Percentiles rank a stretch among this genome's conserved stretches.
phyloP scores from a whole-genome alignment of 768 basidiomycete species.

The Podaxis pistillaris region DNA sequence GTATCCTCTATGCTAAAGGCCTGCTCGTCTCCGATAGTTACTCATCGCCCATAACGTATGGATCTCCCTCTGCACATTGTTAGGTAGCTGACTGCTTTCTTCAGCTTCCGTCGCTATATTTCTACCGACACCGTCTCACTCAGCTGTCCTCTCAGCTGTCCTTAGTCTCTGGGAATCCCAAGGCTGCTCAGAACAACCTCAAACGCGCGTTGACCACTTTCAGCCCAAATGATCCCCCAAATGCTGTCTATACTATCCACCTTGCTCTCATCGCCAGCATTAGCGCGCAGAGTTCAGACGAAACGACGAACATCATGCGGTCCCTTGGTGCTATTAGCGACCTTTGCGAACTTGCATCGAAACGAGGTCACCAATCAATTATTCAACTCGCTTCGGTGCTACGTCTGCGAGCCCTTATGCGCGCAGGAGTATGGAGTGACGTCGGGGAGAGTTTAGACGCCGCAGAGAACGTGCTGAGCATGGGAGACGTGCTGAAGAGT shows the following conservation, averaged over 20 bases:
- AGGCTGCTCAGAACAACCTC: constrained; percentile 59
- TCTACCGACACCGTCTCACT: constrained; percentile 57
- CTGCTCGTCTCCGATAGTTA: constrained; percentile 30
- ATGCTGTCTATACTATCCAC: constrained; percentile 52
- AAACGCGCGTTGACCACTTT: constrained; percentile 49
- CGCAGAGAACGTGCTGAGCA: constrained; percentile 40
- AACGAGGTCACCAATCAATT: constrained; percentile 35
- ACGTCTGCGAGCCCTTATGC: constrained; percentile 53
- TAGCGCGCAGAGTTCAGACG: constrained; percentile 16
- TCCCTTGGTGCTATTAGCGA: constrained; percentile 33
- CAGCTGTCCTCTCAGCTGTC: constrained; percentile 63
- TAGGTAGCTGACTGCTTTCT: constrained; percentile 1
- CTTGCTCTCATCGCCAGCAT: constrained; percentile 50
- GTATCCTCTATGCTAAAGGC: background rate
- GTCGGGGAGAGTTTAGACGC: constrained; percentile 56
- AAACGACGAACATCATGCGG: constrained; percentile 19
- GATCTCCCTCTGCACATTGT: background rate
- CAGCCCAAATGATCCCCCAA: constrained; percentile 47
- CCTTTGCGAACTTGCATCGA: constrained; percentile 27
- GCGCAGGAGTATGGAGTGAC: constrained; percentile 53
- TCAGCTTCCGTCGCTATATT: constrained; percentile 64
- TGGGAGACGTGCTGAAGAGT: constrained; percentile 48
- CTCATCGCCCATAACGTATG: constrained; percentile 60
- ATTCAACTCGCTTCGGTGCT: constrained; percentile 34
- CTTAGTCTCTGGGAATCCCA: constrained; percentile 47